A percentile compares a stretch with the other conserved stretches of the same genome.
phyloP scores from a whole-genome alignment of 768 basidiomycete genomes.

The Lepiota venenata region DNA sequence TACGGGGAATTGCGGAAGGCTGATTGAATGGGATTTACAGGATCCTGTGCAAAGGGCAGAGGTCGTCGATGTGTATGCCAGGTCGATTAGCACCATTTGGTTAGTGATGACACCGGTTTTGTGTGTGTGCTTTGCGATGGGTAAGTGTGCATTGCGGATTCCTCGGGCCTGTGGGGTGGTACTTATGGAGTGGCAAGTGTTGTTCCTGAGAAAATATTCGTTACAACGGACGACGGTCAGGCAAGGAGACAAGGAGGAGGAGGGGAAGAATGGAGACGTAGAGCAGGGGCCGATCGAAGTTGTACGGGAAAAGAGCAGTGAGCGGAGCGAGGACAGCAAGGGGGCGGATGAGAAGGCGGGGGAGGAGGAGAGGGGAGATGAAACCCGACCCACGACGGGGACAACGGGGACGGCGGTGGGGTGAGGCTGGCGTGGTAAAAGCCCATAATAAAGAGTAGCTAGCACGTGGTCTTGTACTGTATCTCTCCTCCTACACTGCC shows the following conservation, averaged over 20 bases:
- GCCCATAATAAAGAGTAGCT: not conserved
- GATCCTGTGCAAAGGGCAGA: slow-evolving; percentile 44
- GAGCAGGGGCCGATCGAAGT: slow-evolving; percentile 10
- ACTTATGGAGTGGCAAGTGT: slow-evolving; percentile 27
- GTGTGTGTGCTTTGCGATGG: slow-evolving; percentile 49
- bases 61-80: slow-evolving; percentile 60
- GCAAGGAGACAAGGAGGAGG: slow-evolving; percentile 29
- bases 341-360: not conserved
- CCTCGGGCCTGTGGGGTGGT: not conserved
- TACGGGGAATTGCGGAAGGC: not conserved
- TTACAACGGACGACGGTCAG: slow-evolving; percentile 48
- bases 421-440: not conserved
- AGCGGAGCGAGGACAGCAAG: not conserved
- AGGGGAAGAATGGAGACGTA: slow-evolving; percentile 16
- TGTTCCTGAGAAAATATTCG: slow-evolving; percentile 59
- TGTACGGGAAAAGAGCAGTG: not conserved
- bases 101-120: slow-evolving; percentile 57
- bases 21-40: slow-evolving; percentile 25
- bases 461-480: slow-evolving; percentile 10
- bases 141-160: slow-evolving; percentile 25
- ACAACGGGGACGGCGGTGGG: slow-evolving; percentile 1
- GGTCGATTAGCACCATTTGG: slow-evolving; percentile 64
- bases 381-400: slow-evolving; percentile 3
- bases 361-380: slow-evolving; percentile 1
- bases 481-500: slow-evolving; percentile 15